Percentiles rank a stretch among this genome's conserved stretches.
Conservation (phyloP, 148 eudicot genomes). For the Simmondsia chinensis region DNA sequence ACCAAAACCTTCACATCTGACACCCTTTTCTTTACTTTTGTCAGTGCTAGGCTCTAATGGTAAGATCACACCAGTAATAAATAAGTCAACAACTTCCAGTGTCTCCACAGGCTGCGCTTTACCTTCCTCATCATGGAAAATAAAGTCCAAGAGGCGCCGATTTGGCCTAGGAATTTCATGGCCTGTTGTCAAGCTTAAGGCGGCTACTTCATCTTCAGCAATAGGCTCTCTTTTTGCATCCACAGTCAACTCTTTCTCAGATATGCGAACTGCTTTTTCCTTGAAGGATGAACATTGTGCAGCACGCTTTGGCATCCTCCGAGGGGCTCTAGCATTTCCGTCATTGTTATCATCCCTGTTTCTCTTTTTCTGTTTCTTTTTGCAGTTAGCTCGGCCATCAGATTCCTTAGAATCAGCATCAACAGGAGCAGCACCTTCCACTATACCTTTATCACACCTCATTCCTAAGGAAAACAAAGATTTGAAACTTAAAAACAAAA, state of each 20-base stretch:
- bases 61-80: constrained; percentile 68
- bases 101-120: constrained; percentile 74
- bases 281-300: constrained; percentile 84
- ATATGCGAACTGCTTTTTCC: constrained; percentile 39
- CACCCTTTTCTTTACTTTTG: constrained; percentile 48
- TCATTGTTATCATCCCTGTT: constrained; percentile 16
- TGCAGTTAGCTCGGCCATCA: background rate
- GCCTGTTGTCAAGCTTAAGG: constrained; percentile 65
- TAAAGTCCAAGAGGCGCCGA: constrained; percentile 67
- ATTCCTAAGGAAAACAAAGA: no score
- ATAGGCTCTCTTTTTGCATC: constrained; percentile 43
- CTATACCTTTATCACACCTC: background rate
- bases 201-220: constrained; percentile 65
- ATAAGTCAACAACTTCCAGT: constrained; percentile 66
- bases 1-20: constrained; percentile 93
- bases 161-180: constrained; percentile 60
- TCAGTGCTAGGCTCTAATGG: constrained; percentile 61
- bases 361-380: constrained; percentile 26
- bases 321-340: constrained; percentile 26
- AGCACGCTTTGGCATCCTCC: constrained; percentile 86
- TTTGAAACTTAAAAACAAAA: no score
- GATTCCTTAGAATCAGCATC: constrained; percentile 3
- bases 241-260: constrained; percentile 39
- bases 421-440: background rate
- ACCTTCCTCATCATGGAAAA: constrained; percentile 77